Base-by-base conservation (phyloP, 1,284 basidiomycete species). In the Cryptococcus sp. region DNA sequence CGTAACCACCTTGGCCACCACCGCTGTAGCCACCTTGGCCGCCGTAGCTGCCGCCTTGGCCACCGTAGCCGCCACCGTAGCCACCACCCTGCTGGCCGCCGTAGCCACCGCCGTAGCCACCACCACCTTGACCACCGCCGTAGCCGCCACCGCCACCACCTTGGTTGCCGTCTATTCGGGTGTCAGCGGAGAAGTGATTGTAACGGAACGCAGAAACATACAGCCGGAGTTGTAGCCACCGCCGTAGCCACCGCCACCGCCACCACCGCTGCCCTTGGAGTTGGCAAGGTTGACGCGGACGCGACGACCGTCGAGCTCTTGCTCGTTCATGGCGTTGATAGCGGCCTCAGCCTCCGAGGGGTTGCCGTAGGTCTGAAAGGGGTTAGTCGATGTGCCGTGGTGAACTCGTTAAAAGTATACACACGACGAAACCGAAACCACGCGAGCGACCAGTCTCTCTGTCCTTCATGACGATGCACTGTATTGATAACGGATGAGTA, bases 381-480 rank as follows among this genome's bases (percentile, higher is more conserved):
- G 40, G 38, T 10, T 11, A 49, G 50, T 23, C 22, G 39, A 20
- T 22, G 39, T 22, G 39, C 6, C 5, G 38, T 39, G 49, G 19
- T 23, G 49, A 46, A 35, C 19, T 22, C 5, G 22, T 50, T 46
- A 46, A 47, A 35, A 60, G 25, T 54, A 60, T 56, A 78, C 76
- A 54, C 61, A 78, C 77, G 70, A 97, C 93, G 80, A 96, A 96
- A 64, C 93, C 93, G 79, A 97, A 97, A 76, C 93, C 91, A 74
- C 93, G 91, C 69, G 93, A 95, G 76, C 93, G 91, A 68, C 91
- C 90, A 65, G 93, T 95, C 78, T 95, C 93, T 75, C 93, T 91
- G 83, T 96, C 93, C 83, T 92, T 90, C 93, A 95, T 95, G 81
- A 96, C 93, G 80, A 93, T 91, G 72, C 88, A 89, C 90, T 93